Evolutionary conservation across 192 early-diverging fungal genomes (phyloP), one percentile per base, ranked within the genome.

Genomic region (Coemansia sp.): DNA sequence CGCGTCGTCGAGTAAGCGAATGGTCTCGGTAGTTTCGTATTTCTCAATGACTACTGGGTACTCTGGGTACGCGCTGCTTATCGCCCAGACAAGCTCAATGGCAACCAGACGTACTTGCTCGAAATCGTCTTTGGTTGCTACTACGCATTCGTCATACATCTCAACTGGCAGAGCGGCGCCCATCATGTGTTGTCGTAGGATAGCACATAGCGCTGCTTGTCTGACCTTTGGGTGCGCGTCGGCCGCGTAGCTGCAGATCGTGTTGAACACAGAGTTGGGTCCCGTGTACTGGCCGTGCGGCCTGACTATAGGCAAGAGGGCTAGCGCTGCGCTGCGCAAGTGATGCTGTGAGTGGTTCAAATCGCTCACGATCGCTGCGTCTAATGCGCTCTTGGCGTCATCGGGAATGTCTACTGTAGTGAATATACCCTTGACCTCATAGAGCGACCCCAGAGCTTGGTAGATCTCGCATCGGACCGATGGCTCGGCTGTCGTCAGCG

Each of bases 61-160:
- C 24, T 86, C 74, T 2, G 86, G 80, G 36, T 89, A 86, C 40
- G 84, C 67, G 20, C 79, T 80, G 72, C 87, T 86, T 38, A 90
- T 70, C 3, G 85, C 77, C 90, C 89, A 90, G 47, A 94, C 82
- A 9, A 94, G 78, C 67, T 89, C 88, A 5, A 91, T 78, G 2
- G 90, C 91, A 1, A 80, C 85, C 74, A 92, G 73, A 49, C 93
- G 88, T 29, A 94, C 91, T 64, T 92, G 88, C 74, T 93, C 90
- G 47, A 84, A 88, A 43, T 91, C 91, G 66, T 94, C 93, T 10
- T 86, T 81, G 24, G 92, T 85, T 0, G 89, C 86, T n/a, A 79
- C 73, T 22, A 91, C 89, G 27, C 86, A 87, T 5, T 89, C 84
- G 52, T 85, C 80, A 69, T 94, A 94, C 73, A 90, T 81, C 13